Evolutionary conservation across 768 basidiomycete genomes (phyloP).

Genomic region (Pluteus cervinus): DNA sequence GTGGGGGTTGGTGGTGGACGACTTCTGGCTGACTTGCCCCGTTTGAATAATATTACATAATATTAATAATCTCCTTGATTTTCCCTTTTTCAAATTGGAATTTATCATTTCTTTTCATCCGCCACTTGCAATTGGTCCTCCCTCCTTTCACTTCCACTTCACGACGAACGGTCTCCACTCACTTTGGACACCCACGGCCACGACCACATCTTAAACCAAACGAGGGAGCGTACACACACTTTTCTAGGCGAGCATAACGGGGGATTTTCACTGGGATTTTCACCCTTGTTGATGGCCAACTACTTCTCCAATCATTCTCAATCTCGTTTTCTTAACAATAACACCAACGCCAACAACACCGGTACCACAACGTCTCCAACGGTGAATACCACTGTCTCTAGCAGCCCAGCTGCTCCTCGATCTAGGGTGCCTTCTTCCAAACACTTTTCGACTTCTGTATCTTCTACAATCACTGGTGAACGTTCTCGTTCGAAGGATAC

Average conservation of each 20-base stretch:
- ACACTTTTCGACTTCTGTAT: constrained; percentile 55
- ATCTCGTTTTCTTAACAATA: constrained; percentile 62
- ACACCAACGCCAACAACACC: constrained; percentile 19
- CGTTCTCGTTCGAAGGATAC: constrained; percentile 38
- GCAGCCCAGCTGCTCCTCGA: constrained; percentile 22
- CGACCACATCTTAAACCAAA: no score
- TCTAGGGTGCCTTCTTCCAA: constrained; percentile 57
- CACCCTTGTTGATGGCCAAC: constrained; percentile 43
- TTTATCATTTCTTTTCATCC: no score
- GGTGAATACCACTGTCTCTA: constrained; percentile 14
- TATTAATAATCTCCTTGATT: not conserved
- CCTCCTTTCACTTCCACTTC: no score
- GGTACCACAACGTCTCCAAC: constrained; percentile 16
- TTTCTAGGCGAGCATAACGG: no score
- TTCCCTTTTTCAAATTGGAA: no score
- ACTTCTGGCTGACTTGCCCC: constrained; percentile 21
- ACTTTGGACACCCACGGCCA: no score
- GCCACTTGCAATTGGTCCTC: no score
- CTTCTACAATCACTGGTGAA: constrained; percentile 30
- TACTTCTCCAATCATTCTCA: constrained; percentile 84
- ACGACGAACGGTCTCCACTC: no score
- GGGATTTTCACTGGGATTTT: constrained; percentile 9
- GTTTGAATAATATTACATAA: constrained; percentile 7
- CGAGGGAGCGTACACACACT: no score
- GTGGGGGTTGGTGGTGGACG: constrained; percentile 16